Percentiles rank a stretch among this genome's conserved stretches.
These are phyloP conservation scores for Styphnolobium japonicum DNA, from an alignment of 306 rosid species.

Conservation along the genomic window DNA sequence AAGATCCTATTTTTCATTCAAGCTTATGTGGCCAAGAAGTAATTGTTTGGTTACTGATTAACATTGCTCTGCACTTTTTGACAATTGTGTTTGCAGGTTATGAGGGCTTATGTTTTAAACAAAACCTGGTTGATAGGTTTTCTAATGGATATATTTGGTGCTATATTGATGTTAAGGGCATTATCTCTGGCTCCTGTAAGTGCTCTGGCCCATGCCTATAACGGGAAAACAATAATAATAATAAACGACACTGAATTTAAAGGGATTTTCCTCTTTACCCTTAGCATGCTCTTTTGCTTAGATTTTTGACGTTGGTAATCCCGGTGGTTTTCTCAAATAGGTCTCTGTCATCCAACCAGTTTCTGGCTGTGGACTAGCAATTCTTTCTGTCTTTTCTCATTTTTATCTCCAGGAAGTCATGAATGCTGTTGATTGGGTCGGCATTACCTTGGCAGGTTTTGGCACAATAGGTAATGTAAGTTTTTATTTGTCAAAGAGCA, in stretches of 20 bases:
- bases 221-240: neutral
- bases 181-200: constrained; percentile 87
- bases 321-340: constrained; percentile 36
- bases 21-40: neutral
- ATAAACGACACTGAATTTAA: neutral
- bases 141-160: constrained; percentile 86
- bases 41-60: neutral
- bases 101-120: constrained; percentile 79
- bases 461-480: constrained; percentile 94
- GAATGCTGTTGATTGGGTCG: constrained; percentile 90
- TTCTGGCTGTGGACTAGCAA: constrained; percentile 94
- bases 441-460: constrained; percentile 79
- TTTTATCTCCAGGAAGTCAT: constrained; percentile 85
- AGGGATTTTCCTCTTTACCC: neutral
- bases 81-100: constrained; percentile 49
- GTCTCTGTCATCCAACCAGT: constrained; percentile 90
- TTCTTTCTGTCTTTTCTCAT: constrained; percentile 86
- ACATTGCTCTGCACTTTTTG: neutral
- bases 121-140: constrained; percentile 71
- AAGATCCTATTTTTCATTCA: neutral
- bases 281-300: neutral
- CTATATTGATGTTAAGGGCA: constrained; percentile 81
- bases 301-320: neutral
- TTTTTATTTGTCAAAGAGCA: constrained; percentile 20
- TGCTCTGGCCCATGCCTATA: constrained; percentile 6